Evolutionary conservation across 106 monocot genomes (phyloP), one percentile per base, ranked within the genome.

Genomic region (Platanthera zijinensis): DNA sequence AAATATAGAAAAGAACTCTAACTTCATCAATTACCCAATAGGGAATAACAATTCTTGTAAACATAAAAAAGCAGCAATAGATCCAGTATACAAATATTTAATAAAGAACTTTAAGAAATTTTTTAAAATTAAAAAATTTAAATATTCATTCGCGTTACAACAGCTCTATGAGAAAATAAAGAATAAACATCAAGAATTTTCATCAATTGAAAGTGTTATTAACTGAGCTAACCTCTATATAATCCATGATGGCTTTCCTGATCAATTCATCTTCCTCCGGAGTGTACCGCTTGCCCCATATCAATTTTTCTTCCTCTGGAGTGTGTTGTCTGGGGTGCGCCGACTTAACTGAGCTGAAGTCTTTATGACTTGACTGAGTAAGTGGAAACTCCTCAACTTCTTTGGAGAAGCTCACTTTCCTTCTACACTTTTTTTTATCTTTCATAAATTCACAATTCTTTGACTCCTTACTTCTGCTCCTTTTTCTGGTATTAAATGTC

Each of bases 181-280:
- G 21, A 18, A 62, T 9, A 62, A 62, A 66, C 30, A 66, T 66
- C 8, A 66, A 66, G 10, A 66, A 32, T 1, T 18, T 10, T 66
- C 5, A 53, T 13, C 12, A 39, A 47, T 70, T 47, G 14, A 47
- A 25, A 72, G 15, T 9, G 7, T 51, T 50, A 51, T 51, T 9
- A 72, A 10, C 45, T 17, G 10, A 81, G 48, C 72, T 28, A 70
- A 89, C 89, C 82, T 78, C 52, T 83, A 83, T 82, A 52, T 83
- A 92, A 0, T 75, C 67, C 10, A 52, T 28, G 49, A 88, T 79
- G 57, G 88, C 81, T 52, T 81, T 69, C 32, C 70, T 77, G 46
- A 86, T 63, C 52, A 73, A 64, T 14, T 74, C 69, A 80, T 91
- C 85, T 81, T 90, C 90, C 70, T 87, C 85, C 51, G 6, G 5